Evolutionary conservation across 441 rosid genomes (phyloP), one percentile per base, ranked within the genome.

Genomic region (Syzygium syzygioides): DNA sequence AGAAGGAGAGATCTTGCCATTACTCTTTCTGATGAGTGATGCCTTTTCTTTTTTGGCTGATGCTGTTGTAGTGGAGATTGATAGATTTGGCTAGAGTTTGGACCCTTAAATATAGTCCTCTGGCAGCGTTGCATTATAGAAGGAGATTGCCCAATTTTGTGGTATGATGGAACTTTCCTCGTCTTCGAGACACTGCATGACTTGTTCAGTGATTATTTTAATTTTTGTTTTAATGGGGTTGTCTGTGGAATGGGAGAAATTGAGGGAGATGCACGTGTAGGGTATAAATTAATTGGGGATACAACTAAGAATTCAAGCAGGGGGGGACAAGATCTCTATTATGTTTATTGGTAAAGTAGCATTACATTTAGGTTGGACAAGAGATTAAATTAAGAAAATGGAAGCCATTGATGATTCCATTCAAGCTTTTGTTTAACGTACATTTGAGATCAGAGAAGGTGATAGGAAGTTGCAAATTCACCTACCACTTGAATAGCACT

Each of bases 151-250:
- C 50, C 85, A 87, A 87, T 90, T 91, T 91, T 92, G 93, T 85
- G 92, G 91, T 79, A 23, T 85, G 91, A 90, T 59, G 94, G 95
- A 91, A 94, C 92, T 93, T 94, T 92, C 95, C 91, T 32, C 18
- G 71, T n/a, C 85, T 53, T 86, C 55, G 90, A 41, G 52, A 76
- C 83, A 87, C 55, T 92, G 91, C 88, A 37, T 5, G 87, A 30
- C 87, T 88, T 86, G 48, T 88, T 71, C 66, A 84, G 34, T 85
- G 18, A 60, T 87, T 71, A 86, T 86, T 85, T 85, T 60, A 68
- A 71, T 7, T 64, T 80, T 6, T 79, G 54, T 41, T 87, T 52
- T 86, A 15, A 64, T 89, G 89, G 90, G 71, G 90, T 66, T 93
- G 94, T 90, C 94, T 85, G 90, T 85, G 8, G 91, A 91, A 88